Percentiles rank a stretch among this genome's conserved stretches.
These are phyloP conservation scores for Aspergillus texensis DNA, from an alignment of 2,329 filamentous ascomycete species.

Conservation along the genomic window DNA sequence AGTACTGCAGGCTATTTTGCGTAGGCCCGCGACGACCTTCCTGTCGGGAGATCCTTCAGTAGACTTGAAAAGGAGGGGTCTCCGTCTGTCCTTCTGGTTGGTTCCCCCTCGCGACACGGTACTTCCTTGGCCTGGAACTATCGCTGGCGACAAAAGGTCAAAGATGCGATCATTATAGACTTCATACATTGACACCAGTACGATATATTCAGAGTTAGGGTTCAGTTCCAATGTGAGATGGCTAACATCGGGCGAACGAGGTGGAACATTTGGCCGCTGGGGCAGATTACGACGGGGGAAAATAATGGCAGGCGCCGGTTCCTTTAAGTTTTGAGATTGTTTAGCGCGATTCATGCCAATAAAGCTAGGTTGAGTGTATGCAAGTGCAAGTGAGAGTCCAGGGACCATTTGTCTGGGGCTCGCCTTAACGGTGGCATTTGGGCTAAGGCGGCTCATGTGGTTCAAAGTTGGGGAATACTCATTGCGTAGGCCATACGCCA, in stretches of 20 bases:
- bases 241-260: constrained; percentile 74
- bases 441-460: constrained; percentile 9
- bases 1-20: constrained; percentile 83
- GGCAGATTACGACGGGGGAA: constrained; percentile 62
- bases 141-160: constrained; percentile 72
- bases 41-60: constrained; percentile 85
- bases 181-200: constrained; percentile 97
- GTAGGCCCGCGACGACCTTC: constrained; percentile 91
- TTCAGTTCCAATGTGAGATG: constrained; percentile 69
- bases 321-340: constrained; percentile 50
- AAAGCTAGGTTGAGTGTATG: constrained; percentile 25
- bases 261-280: constrained; percentile 70
- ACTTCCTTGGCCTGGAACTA: constrained; percentile 45
- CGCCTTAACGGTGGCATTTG: constrained; percentile 13
- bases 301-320: constrained; percentile 59
- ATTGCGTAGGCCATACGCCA: neutral
- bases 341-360: constrained; percentile 40
- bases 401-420: constrained; percentile 15
- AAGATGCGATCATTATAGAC: constrained; percentile 99
- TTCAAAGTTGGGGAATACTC: constrained; percentile 4
- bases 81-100: constrained; percentile 71
- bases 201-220: constrained; percentile 74
- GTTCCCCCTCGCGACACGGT: constrained; percentile 46
- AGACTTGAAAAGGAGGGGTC: constrained; percentile 85
- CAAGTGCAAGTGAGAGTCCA: constrained; percentile 23